These are phyloP conservation scores for Eutypella sp. DNA, from an alignment of 2,329 filamentous ascomycete species.

Conservation along the genomic window DNA sequence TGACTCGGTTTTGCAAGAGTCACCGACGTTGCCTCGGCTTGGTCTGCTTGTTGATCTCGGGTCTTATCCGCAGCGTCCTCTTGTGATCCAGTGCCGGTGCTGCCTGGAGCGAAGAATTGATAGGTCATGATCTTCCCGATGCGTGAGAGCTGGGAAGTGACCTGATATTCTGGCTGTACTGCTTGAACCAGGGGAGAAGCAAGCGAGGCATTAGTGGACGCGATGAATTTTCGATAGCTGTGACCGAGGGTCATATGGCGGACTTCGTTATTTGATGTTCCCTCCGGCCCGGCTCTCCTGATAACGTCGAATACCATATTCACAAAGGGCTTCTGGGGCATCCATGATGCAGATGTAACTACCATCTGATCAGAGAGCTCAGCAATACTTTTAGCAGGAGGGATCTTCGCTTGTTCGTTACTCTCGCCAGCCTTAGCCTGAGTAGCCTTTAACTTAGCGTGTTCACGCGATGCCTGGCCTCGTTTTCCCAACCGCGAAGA, in stretches of 20 bases:
- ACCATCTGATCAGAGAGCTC: conserved; percentile 8
- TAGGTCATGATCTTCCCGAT: conserved; percentile 37
- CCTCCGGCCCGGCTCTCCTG: conserved; percentile 23
- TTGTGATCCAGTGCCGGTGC: neutral
- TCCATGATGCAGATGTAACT: conserved; percentile 21
- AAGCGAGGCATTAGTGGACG: conserved; percentile 24
- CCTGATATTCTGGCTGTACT: conserved; percentile 22
- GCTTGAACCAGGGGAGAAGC: neutral
- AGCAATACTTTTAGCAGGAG: neutral
- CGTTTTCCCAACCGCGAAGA: conserved; percentile 24
- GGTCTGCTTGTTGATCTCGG: conserved; percentile 1
- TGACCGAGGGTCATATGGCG: conserved; percentile 25
- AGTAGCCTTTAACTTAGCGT: conserved; percentile 5
- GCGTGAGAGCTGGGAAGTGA: conserved; percentile 32
- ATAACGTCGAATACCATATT: conserved; percentile 30
- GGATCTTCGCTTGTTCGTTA: conserved; percentile 2
- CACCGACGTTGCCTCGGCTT: neutral
- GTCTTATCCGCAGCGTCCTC: conserved; percentile 2
- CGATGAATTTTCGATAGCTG: conserved; percentile 27
- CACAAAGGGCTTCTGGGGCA: conserved; percentile 28
- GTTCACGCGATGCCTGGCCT: conserved; percentile 21
- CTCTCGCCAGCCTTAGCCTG: neutral
- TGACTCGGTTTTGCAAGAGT: neutral
- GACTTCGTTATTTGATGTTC: conserved; percentile 28
- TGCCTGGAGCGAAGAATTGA: conserved; percentile 29